These are phyloP conservation scores for Blastobotrys parvus DNA, from an alignment of 805 yeast genomes.

Conservation along the genomic window DNA sequence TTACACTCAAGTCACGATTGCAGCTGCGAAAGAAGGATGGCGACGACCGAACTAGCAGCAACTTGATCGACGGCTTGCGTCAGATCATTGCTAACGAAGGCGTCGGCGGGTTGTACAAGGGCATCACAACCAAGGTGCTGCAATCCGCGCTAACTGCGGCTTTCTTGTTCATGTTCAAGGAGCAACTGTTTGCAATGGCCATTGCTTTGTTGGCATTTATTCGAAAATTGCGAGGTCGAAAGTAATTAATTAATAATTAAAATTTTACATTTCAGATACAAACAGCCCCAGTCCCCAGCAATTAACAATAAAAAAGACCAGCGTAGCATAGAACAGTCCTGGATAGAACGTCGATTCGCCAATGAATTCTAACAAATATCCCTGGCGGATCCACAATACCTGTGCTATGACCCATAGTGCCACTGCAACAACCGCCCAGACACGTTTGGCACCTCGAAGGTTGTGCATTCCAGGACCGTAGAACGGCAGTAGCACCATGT, in stretches of 20 bases:
- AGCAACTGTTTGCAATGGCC: slow-evolving; percentile 61
- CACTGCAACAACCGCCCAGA: slow-evolving; percentile 10
- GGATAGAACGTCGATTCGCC: slow-evolving; percentile 60
- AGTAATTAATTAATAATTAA: background rate
- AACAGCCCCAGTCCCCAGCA: slow-evolving; percentile 52
- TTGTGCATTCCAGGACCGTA: slow-evolving; percentile 22
- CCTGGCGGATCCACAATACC: slow-evolving; percentile 69
- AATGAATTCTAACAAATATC: slow-evolving; percentile 70
- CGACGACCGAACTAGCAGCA: slow-evolving; percentile 14
- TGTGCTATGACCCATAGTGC: slow-evolving; percentile 67
- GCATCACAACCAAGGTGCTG: slow-evolving; percentile 66
- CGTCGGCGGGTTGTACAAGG: slow-evolving; percentile 67
- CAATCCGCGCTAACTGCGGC: slow-evolving; percentile 88
- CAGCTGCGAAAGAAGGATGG: slow-evolving; percentile 48
- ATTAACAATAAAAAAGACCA: slow-evolving; percentile 53
- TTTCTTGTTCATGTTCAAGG: slow-evolving; percentile 82
- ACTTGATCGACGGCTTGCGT: slow-evolving; percentile 32
- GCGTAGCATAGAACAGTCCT: slow-evolving; percentile 47
- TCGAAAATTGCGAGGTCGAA: slow-evolving; percentile 13
- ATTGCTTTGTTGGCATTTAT: slow-evolving; percentile 43
- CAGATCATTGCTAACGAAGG: slow-evolving; percentile 67
- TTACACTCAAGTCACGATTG: slow-evolving; percentile 83
- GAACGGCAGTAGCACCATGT: slow-evolving; percentile 73
- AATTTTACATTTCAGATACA: slow-evolving; percentile 34
- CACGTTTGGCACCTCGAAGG: background rate